Base-by-base conservation (phyloP, 345 rosid genomes). In the Syzygium jambos region DNA sequence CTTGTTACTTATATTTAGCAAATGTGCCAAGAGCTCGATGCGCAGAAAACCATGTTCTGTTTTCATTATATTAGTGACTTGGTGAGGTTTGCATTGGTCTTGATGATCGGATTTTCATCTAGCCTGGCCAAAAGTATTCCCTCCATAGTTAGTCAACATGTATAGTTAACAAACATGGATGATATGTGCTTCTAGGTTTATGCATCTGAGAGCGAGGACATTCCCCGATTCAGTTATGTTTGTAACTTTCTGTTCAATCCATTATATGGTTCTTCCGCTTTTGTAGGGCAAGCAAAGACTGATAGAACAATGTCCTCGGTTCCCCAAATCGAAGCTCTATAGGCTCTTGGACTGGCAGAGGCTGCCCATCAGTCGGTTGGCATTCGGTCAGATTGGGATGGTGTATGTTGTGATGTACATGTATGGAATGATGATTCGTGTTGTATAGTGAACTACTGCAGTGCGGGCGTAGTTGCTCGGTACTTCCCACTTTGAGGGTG, bases 231-330 rank as follows among this genome's bases (percentile, higher is more conserved):
- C 25, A 0, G 25, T 73, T 1, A 0, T 68, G 82, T 73, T 0
- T 1, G 49, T 73, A 38, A 34, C 27, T 11, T 73, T 73, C 14
- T 73, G 82, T 8, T 73, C 10, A 73, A 19, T 73, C 25, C 49
- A 34, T 38, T 38, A 19, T 38, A 19, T 19, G 82, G 27, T 73
- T 73, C 49, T 73, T 73, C 15, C 82, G 38, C 27, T 80, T 56
- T 85, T 87, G 88, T 49, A 91, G 93, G 91, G 52, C 68, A 51
- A 85, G 89, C 56, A 30, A 86, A 51, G 23, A 54, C 7, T 16
- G 57, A 87, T 54, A 84, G 34, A 78, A n/a, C 85, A 13, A n/a
- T 41, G 3, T 30, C 87, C 1, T 88, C 90, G 57, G 46, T 86
- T 46, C 83, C 89, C 51, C 89, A 85, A 52, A 54, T 38, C 34